phyloP scores from a whole-genome alignment of 768 basidiomycete genomes.

The Steccherinum ochraceum region DNA sequence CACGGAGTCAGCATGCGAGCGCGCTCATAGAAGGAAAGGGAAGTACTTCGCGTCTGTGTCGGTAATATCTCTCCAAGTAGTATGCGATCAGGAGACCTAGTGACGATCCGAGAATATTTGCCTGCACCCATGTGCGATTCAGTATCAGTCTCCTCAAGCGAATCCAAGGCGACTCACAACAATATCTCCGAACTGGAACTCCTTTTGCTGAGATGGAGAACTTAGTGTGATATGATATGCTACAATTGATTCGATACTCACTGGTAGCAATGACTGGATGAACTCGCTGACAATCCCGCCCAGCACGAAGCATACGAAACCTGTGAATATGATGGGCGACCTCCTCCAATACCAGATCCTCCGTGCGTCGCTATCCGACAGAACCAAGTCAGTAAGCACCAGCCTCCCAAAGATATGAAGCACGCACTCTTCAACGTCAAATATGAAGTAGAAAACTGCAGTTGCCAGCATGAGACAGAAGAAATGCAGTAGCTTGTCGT shows the following conservation, averaged over 20 bases:
- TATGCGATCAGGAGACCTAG: constrained; percentile 63
- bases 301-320: constrained; percentile 66
- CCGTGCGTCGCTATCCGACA: constrained; percentile 51
- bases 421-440: constrained; percentile 82
- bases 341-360: constrained; percentile 87
- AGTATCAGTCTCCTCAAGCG: too few species aligned
- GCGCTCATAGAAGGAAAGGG: constrained; percentile 1
- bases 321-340: constrained; percentile 61
- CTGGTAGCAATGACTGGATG: constrained; percentile 74
- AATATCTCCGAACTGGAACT: constrained; percentile 69
- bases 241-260: constrained; percentile 21
- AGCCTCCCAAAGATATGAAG: neutral
- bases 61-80: constrained; percentile 69
- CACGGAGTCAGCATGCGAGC: neutral
- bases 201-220: constrained; percentile 44
- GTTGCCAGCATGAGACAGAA: constrained; percentile 72
- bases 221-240: neutral
- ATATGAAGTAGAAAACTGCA: constrained; percentile 78
- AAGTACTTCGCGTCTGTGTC: constrained; percentile 59
- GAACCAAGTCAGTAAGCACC: neutral
- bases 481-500: constrained; percentile 79
- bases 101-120: constrained; percentile 69
- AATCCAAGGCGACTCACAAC: constrained; percentile 44
- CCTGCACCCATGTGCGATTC: too few species aligned
- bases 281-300: constrained; percentile 80